Percentiles rank a stretch among this genome's conserved stretches.
phyloP scores from a whole-genome alignment of 306 rosid species.

The Nissolia schottii region DNA sequence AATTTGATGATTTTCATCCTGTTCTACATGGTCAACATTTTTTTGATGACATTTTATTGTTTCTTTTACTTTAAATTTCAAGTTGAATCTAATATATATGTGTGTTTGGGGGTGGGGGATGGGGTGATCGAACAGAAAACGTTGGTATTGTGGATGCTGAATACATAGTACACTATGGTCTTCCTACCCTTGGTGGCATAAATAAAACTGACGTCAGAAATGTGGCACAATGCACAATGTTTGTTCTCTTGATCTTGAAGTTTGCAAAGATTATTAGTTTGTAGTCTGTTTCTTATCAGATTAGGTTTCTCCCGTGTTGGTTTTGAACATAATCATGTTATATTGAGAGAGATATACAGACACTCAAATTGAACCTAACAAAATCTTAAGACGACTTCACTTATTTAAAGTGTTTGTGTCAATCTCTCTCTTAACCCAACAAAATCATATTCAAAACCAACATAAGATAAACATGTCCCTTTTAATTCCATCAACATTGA shows the following conservation, averaged over 20 bases:
- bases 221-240: neutral
- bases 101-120: neutral
- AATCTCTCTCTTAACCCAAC: no score
- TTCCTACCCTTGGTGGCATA: constrained; percentile 65
- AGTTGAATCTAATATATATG: constrained; percentile 5
- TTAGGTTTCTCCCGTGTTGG: no score
- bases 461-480: neutral
- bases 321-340: no score
- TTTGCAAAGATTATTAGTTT: neutral
- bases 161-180: constrained; percentile 62
- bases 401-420: no score
- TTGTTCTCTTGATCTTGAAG: neutral
- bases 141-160: constrained; percentile 86
- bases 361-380: no score
- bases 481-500: neutral
- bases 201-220: constrained; percentile 44
- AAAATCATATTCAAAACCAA: no score
- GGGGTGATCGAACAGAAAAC: constrained; percentile 74
- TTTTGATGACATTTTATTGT: neutral
- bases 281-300: neutral
- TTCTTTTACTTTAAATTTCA: neutral
- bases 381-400: no score
- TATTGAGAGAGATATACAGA: no score
- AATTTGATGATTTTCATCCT: no score
- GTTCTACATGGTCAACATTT: neutral